These are phyloP conservation scores for Rhodotorula sp. DNA, from an alignment of 1,284 basidiomycete species.

Conservation along the genomic window DNA sequence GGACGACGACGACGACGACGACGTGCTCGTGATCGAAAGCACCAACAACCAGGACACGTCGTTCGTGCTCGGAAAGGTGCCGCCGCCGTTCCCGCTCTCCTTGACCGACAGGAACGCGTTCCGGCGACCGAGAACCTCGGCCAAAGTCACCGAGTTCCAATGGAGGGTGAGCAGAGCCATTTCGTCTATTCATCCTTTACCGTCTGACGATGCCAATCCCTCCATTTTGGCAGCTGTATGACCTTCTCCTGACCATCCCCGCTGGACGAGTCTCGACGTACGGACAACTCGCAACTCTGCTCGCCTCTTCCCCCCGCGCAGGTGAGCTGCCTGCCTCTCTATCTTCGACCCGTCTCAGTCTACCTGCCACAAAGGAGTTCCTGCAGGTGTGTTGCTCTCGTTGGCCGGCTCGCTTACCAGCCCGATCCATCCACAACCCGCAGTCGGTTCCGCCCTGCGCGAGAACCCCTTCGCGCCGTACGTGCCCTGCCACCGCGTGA, in stretches of 20 bases:
- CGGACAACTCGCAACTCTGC: constrained; percentile 18
- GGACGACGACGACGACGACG: neutral
- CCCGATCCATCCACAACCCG: neutral
- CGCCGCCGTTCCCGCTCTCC: constrained; percentile 5
- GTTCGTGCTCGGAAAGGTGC: neutral
- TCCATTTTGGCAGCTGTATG: constrained; percentile 13
- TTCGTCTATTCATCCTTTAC: too few relatives aligned
- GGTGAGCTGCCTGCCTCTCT: neutral
- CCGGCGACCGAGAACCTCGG: neutral
- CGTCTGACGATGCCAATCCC: neutral
- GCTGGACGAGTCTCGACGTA: constrained; percentile 24
- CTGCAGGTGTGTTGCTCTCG: neutral
- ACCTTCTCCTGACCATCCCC: constrained; percentile 16
- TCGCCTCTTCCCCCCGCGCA: constrained; percentile 18
- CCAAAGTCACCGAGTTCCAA: constrained; percentile 19
- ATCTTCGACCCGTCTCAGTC: too few relatives aligned
- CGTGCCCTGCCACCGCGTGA: constrained; percentile 66
- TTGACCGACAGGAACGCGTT: neutral
- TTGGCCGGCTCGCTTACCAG: neutral
- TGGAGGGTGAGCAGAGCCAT: constrained; percentile 18
- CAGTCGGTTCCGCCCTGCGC: constrained; percentile 62
- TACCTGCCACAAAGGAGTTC: neutral
- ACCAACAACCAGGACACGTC: too few relatives aligned
- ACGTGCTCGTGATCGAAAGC: neutral
- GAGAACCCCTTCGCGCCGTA: constrained; percentile 65